Conservation (phyloP, 1,284 basidiomycete genomes). For the Trichosporon ovoides region DNA sequence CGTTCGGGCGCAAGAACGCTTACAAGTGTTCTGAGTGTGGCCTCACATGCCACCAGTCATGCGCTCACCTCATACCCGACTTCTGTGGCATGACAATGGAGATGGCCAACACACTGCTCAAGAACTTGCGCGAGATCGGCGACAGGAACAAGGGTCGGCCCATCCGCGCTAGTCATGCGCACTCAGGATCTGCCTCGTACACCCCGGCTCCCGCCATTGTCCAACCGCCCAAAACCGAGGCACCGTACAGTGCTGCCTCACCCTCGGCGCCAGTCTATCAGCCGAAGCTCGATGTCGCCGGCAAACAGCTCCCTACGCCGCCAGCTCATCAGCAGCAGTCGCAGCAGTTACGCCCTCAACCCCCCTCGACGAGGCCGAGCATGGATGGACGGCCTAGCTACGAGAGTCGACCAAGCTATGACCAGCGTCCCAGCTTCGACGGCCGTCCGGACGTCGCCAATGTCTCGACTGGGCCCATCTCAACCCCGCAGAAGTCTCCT, state of each 20-base stretch:
- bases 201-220: slow-evolving; percentile 4
- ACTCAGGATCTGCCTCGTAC: slow-evolving; percentile 25
- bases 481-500: slow-evolving; percentile 24
- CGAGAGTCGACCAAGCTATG: slow-evolving; percentile 11
- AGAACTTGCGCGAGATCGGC: slow-evolving; percentile 68
- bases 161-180: slow-evolving; percentile 29
- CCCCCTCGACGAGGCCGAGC: slow-evolving; percentile 26
- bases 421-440: slow-evolving; percentile 9
- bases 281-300: slow-evolving; percentile 21
- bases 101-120: slow-evolving; percentile 88
- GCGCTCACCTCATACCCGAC: slow-evolving; percentile 96
- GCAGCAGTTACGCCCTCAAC: slow-evolving; percentile 13
- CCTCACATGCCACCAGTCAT: slow-evolving; percentile 95
- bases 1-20: slow-evolving; percentile 93
- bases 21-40: slow-evolving; percentile 93
- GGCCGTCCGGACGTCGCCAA: neutral
- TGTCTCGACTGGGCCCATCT: neutral
- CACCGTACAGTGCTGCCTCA: slow-evolving; percentile 49
- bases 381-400: neutral
- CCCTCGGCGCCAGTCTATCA: slow-evolving; percentile 42
- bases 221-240: slow-evolving; percentile 2
- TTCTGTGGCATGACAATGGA: slow-evolving; percentile 99
- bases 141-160: slow-evolving; percentile 22
- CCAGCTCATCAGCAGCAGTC: slow-evolving; percentile 13
- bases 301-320: slow-evolving; percentile 44